A percentile compares a stretch with the other conserved stretches of the same genome.
phyloP scores from a whole-genome alignment of 164 flowering plant genomes.

The Nymphaea thermarum region DNA sequence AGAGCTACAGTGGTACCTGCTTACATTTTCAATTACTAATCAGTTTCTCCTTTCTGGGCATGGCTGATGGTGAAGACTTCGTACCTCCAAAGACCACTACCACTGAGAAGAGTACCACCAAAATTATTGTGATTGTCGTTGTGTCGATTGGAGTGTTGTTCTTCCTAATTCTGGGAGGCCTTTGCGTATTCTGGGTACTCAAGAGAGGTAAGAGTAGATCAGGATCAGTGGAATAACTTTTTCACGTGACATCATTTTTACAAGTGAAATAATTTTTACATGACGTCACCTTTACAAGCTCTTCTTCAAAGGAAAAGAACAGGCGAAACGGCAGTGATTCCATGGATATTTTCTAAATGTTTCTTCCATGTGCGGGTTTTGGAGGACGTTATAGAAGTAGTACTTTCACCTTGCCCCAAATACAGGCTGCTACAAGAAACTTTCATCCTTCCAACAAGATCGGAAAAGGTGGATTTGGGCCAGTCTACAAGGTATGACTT shows the following conservation, averaged over 20 bases:
- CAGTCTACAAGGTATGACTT: conserved; percentile 39
- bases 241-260: background rate
- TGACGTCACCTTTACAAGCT: background rate
- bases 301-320: too few species aligned
- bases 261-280: background rate
- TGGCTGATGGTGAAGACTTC: background rate
- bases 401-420: conserved; percentile 31
- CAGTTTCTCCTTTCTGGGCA: background rate
- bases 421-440: conserved; percentile 35
- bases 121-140: background rate
- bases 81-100: background rate
- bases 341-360: too few species aligned
- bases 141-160: background rate
- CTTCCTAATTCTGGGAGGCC: background rate
- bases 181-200: too few species aligned
- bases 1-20: too few species aligned
- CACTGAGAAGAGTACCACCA: background rate
- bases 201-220: background rate
- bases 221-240: too few species aligned
- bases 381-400: background rate
- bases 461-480: conserved; percentile 69
- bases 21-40: too few species aligned
- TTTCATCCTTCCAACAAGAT: conserved; percentile 38
- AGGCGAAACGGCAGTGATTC: too few species aligned
- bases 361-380: background rate